phyloP scores from a whole-genome alignment of 345 rosid genomes.

The Camelina hispida region DNA sequence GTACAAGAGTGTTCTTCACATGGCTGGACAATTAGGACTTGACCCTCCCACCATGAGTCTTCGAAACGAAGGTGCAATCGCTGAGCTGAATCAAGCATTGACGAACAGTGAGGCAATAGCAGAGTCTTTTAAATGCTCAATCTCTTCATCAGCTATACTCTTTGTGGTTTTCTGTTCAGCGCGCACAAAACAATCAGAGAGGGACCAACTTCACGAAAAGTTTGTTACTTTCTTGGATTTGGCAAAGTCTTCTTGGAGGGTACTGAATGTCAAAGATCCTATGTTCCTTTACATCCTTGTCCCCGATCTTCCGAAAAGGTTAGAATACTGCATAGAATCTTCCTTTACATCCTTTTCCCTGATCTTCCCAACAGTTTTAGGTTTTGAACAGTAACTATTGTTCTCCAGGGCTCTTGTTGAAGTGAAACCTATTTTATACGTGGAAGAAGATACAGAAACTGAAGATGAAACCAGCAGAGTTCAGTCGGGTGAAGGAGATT shows the following conservation, averaged over 20 bases:
- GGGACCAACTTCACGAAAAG: constrained; percentile 64
- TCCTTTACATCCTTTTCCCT: constrained; percentile 72
- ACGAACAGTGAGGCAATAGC: constrained; percentile 93
- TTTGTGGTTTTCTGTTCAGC: constrained; percentile 76
- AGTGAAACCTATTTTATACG: constrained; percentile 81
- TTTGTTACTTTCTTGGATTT: constrained; percentile 54
- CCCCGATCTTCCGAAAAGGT: constrained; percentile 96
- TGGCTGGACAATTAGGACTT: constrained; percentile 98
- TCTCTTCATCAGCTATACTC: constrained; percentile 67
- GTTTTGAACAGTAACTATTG: constrained; percentile 20
- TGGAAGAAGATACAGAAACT: constrained; percentile 51
- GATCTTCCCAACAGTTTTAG: constrained; percentile 75
- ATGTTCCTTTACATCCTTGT: constrained; percentile 73
- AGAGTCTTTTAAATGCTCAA: constrained; percentile 68
- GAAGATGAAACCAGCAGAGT: constrained; percentile 41
- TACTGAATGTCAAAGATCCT: constrained; percentile 53
- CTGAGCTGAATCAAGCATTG: constrained; percentile 82
- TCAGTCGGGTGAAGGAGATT: constrained; percentile 27
- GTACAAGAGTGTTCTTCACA: constrained; percentile 77
- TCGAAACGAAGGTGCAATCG: constrained; percentile 59
- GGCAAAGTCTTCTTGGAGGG: constrained; percentile 48
- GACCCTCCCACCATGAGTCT: constrained; percentile 88
- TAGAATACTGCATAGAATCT: neutral
- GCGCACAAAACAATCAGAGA: constrained; percentile 58
- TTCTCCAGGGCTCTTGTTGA: constrained; percentile 83